phyloP scores from a whole-genome alignment of 2,329 filamentous ascomycete species.

The Trichoderma cornu-damae region DNA sequence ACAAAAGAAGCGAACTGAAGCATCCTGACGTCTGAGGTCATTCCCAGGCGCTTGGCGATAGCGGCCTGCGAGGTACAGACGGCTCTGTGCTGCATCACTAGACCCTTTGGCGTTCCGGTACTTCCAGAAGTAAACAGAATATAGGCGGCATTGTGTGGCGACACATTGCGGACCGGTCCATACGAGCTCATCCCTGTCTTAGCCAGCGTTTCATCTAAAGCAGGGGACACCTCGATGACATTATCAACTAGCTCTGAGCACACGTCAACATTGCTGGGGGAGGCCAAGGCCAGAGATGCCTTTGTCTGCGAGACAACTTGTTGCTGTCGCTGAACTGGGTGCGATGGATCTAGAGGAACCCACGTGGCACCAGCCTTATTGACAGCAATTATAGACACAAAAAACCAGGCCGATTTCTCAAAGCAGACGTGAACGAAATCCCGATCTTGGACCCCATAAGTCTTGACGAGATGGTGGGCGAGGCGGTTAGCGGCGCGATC shows the following conservation, averaged over 20 bases:
- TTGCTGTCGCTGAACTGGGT: conserved; percentile 18
- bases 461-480: conserved; percentile 12
- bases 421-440: conserved; percentile 28
- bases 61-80: conserved; percentile 18
- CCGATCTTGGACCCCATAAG: neutral
- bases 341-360: conserved; percentile 21
- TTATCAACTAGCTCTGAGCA: conserved; percentile 20
- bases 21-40: conserved; percentile 15
- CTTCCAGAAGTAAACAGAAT: conserved; percentile 21
- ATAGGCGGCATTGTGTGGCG: conserved; percentile 19
- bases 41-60: neutral
- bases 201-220: neutral
- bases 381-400: conserved; percentile 22
- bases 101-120: conserved; percentile 21
- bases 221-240: conserved; percentile 17
- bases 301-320: conserved; percentile 19
- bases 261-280: conserved; percentile 20
- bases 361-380: conserved; percentile 22
- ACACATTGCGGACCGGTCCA: neutral
- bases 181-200: neutral
- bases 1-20: conserved; percentile 22
- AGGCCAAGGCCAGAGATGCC: conserved; percentile 15
- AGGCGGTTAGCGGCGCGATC: conserved; percentile 12
- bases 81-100: conserved; percentile 20
- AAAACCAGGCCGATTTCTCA: conserved; percentile 27